A percentile compares a stretch with the other conserved stretches of the same genome.
phyloP scores from a whole-genome alignment of 176 grass and related monocot species.

The Rhynchospora tenuis region DNA sequence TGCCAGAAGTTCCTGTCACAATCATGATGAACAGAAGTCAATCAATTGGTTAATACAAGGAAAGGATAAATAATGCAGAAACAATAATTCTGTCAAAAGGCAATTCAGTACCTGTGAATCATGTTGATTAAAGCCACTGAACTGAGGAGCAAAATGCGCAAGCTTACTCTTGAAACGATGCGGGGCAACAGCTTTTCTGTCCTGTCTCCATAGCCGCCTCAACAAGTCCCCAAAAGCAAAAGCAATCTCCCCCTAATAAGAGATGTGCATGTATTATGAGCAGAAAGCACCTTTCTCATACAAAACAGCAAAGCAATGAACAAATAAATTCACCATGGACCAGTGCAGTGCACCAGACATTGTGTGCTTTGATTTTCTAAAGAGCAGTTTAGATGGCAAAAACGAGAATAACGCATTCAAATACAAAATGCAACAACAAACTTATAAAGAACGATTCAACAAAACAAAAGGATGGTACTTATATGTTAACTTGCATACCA shows the following conservation, averaged over 20 bases:
- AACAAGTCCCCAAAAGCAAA: conserved; percentile 88
- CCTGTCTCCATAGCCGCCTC: conserved; percentile 62
- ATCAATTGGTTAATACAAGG: not conserved
- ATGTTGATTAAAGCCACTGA: conserved; percentile 95
- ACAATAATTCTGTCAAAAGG: not conserved
- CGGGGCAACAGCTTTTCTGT: conserved; percentile 52
- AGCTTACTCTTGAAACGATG: conserved; percentile 81
- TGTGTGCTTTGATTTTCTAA: not conserved
- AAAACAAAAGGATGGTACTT: not conserved
- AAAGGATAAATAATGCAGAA: not conserved
- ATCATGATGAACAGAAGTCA: conserved; percentile 4
- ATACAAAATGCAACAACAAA: not conserved
- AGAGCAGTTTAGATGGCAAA: not conserved
- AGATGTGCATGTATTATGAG: conserved; percentile 1
- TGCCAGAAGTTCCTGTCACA: conserved; percentile 71
- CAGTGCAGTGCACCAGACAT: not conserved
- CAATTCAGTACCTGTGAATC: conserved; percentile 59
- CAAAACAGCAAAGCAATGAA: not conserved
- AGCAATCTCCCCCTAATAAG: conserved; percentile 86
- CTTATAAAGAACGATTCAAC: conserved; percentile 1
- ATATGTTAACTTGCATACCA: not conserved
- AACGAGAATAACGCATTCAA: not conserved
- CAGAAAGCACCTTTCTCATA: not conserved
- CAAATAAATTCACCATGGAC: not conserved
- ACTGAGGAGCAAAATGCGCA: conserved; percentile 87